Evolutionary conservation across 768 basidiomycete genomes (phyloP), one percentile per base, ranked within the genome.

Genomic region (Galerina sulciceps): DNA sequence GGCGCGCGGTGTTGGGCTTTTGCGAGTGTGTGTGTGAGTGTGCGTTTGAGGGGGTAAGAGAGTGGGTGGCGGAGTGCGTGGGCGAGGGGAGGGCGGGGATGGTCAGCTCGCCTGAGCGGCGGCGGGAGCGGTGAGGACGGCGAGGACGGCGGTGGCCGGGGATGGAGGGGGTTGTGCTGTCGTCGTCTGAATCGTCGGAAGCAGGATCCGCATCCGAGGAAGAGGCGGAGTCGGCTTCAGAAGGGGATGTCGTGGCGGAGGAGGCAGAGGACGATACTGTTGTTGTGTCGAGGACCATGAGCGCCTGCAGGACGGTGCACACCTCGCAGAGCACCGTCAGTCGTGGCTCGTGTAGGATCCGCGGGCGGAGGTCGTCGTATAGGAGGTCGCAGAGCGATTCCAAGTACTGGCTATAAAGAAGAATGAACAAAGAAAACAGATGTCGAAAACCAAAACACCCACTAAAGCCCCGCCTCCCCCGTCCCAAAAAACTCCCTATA

Each of bases 301-400:
- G 80, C 0, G 96, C 96, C 69, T 96, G 93, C 2, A 99, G 80
- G 17, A 99, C 93, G 0, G 94, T 98, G 79, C 96, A 99, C 22
- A 98, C 93, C 71, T 96, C 92, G 69, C 95, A 96, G 1, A 99
- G 85, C 0, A 87, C 88, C 1, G 89, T 89, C 45, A 99, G 84
- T 4, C 90, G 86, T 0, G 90, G 88, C 68, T 98, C 96, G 65
- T 98, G 96, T 2, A 98, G 82, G 61, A 99, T 98, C 4, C 96
- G 88, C 5, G 96, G 97, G 1, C 96, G 90, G 1, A 99, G 85
- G 62, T 96, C 94, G 70, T 99, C 97, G 69, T 96, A 97, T 35
- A 99, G 85, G 65, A 94, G 85, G 73, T 98, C 96, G 64, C 95
- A 98, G 0, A 99, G 81, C 2, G 83, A 88, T 76, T 97, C 95